Evolutionary conservation across 1,139 yeast genomes (phyloP), one percentile per base, ranked within the genome.

Genomic region (Magnusiomyces fungicola): DNA sequence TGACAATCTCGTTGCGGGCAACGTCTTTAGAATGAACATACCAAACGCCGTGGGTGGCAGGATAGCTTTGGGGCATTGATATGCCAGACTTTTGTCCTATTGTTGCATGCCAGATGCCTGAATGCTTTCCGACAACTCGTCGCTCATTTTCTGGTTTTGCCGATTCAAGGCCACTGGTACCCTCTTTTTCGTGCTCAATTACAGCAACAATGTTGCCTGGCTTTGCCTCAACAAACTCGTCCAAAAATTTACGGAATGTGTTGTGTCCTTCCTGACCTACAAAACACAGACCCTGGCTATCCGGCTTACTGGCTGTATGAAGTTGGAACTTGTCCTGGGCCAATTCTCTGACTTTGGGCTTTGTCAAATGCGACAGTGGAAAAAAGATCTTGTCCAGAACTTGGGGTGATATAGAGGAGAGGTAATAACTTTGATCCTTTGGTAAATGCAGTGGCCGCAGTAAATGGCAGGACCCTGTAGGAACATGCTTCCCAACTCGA

Each of bases 241-340:
- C 71, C 37, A 92, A 68, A 58, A 92, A 94, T 50, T 81, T 78
- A 40, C 83, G 74, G 66, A 94, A 90, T 52, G 81, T 81, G 50
- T 79, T 75, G 43, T 75, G 68, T 3, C 32, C 33, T n/a, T 34
- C 27, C 49, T 73, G 74, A 50, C 83, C 79, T 7, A 92, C 97
- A 70, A 92, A 92, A 63, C 99, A 92, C 12, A 92, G 72, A 0
- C 99, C 99, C 62, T 88, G 96, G 0, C 97, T 88, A 62, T 92
- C 99, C 0, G 89, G 94, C 60, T 90, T 90, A 18, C 69, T 65
- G 1, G 92, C 88, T 0, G 86, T 82, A 1, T 80, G 78, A 16
- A 94, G 68, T 2, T 69, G 61, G 48, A 69, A 67, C 1, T 60
- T 53, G 1, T 69, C 59, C n/a, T 62, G 56, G 0, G 98, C 97